Percentiles rank a stretch among this genome's conserved stretches.
phyloP scores from a whole-genome alignment of 768 basidiomycete species.

The Hericium alpestre region DNA sequence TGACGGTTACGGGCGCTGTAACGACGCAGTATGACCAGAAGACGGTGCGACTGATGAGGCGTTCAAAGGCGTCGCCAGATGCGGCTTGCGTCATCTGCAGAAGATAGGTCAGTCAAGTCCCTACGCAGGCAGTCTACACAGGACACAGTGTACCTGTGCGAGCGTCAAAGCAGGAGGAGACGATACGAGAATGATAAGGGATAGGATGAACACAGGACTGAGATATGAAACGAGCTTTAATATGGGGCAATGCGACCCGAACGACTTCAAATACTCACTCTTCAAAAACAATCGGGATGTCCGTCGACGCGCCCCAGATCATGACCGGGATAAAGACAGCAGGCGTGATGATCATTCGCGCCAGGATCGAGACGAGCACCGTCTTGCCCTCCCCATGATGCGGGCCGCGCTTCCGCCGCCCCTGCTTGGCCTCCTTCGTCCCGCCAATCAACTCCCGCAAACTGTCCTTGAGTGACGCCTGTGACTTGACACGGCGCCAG shows the following conservation, averaged over 20 bases:
- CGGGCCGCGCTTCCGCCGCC: conserved; percentile 10
- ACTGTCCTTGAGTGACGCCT: conserved; percentile 27
- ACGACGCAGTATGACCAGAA: conserved; percentile 88
- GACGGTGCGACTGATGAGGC: conserved; percentile 82
- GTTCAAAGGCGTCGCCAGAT: conserved; percentile 81
- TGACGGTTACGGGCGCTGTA: conserved; percentile 76
- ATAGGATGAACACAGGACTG: conserved; percentile 81
- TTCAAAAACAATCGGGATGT: conserved; percentile 53
- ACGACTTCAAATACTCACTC: conserved; percentile 44
- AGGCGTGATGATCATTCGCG: conserved; percentile 84
- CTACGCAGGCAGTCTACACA: conserved; percentile 23
- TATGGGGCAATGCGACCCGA: not conserved
- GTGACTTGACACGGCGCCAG: conserved; percentile 8
- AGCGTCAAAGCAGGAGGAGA: conserved; percentile 75
- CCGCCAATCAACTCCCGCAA: conserved; percentile 32
- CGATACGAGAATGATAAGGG: conserved; percentile 71
- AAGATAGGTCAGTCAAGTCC: conserved; percentile 5
- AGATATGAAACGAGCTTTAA: not conserved
- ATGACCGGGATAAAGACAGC: conserved; percentile 69
- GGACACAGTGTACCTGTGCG: conserved; percentile 33
- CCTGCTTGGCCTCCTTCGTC: conserved; percentile 8
- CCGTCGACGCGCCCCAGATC: conserved; percentile 46
- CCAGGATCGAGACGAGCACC: conserved; percentile 69
- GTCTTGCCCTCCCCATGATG: conserved; percentile 68
- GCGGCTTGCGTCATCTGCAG: conserved; percentile 74